Base-by-base conservation (phyloP, 106 monocot genomes). In the Alisma plantagoaquatica region DNA sequence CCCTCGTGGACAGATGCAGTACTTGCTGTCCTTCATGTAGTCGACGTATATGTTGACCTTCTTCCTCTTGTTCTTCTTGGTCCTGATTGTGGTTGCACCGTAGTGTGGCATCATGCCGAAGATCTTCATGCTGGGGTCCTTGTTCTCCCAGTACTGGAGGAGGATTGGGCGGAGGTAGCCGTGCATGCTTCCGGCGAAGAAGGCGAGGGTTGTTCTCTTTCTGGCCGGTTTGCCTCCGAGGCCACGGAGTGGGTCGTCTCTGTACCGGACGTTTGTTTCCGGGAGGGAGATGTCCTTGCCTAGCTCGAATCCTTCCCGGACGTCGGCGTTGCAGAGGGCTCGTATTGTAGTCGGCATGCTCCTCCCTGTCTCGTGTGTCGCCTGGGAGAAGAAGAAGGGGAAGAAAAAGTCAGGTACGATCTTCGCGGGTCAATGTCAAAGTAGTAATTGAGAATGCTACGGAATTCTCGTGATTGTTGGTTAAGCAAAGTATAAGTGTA, bases 1-100 rank as follows among this genome's bases (percentile, higher is more conserved):
- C 7, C 85, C 85, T 41, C 67, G 61, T 2, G 85, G 76, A 63
- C 85, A 85, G 29, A 85, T 51, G 66, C 85, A 85, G 63, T 80
- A 85, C 45, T 66, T 76, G 67, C 85, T 85, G 27, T 10, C 72
- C 58, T 80, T 80, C 80, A 80, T 86, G 60, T 71, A 46, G 52
- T 68, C 48, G 29, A 56, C 50, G 63, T 85, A 73, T 4, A 57
- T 64, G 60, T 80, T 77, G 17, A 23, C 20, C 66, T 70, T 67
- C 62, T 23, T 73, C 33, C 61, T 62, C 60, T 38, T 47, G 15
- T 45, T 32, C 2, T n/a, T n/a, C n/a, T n/a, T n/a, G n/a, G n/a
- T n/a, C n/a, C n/a, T n/a, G n/a, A n/a, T n/a, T n/a, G n/a, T n/a
- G n/a, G n/a, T n/a, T n/a, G n/a, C n/a, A n/a, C n/a, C n/a, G n/a